A percentile compares a stretch with the other conserved stretches of the same genome.
Conservation (phyloP, 768 basidiomycete genomes). For the Leccinum olivaceopallidum region DNA sequence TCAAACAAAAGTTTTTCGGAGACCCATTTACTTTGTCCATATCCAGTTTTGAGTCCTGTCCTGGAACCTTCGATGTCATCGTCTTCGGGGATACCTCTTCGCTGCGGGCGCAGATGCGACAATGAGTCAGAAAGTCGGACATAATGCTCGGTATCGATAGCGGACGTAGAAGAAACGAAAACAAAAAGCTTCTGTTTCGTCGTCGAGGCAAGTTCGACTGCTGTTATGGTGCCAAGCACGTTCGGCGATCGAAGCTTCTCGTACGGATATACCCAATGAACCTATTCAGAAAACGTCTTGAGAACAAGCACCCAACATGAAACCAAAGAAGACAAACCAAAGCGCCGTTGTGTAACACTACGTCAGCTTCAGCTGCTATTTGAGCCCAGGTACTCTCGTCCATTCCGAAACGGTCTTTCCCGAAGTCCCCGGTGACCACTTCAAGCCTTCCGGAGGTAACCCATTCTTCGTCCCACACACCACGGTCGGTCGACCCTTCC, state of each 20-base stretch:
- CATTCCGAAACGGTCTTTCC: conserved; percentile 73
- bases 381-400: conserved; percentile 63
- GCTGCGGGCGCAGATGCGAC: conserved; percentile 38
- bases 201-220: conserved; percentile 74
- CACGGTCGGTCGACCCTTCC: no score
- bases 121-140: conserved; percentile 81
- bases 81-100: conserved; percentile 76
- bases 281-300: conserved; percentile 44
- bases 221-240: no score
- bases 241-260: conserved; percentile 84
- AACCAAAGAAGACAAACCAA: conserved; percentile 55
- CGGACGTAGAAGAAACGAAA: conserved; percentile 93
- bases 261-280: conserved; percentile 99
- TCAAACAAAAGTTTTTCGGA: conserved; percentile 93
- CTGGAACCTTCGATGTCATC: conserved; percentile 92
- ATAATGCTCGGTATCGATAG: conserved; percentile 89
- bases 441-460: conserved; percentile 72
- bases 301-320: neutral
- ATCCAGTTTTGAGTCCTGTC: conserved; percentile 77
- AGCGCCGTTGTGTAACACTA: conserved; percentile 94
- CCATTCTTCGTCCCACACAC: conserved; percentile 93
- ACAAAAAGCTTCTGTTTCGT: conserved; percentile 77
- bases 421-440: conserved; percentile 83
- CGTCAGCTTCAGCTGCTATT: conserved; percentile 72
- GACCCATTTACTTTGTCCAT: conserved; percentile 99